phyloP scores from a whole-genome alignment of 2,329 filamentous ascomycete genomes.

The Aureobasidium namibiae region DNA sequence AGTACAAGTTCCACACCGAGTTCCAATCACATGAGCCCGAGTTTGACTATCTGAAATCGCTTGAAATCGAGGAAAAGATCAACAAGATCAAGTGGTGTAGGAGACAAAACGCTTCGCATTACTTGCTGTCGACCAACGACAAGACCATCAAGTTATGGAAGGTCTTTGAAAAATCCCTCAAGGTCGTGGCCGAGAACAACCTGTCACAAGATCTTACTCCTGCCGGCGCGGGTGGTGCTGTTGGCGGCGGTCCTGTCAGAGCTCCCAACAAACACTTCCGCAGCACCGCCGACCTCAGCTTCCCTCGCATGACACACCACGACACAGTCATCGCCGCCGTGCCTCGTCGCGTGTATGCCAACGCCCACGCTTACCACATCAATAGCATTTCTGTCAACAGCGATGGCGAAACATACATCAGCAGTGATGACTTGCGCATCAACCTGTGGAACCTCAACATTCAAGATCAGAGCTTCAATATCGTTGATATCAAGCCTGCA shows the following conservation, averaged over 20 bases:
- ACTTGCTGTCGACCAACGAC: slow-evolving; percentile 95
- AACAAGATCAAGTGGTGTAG: slow-evolving; percentile 99
- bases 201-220: slow-evolving; percentile 90
- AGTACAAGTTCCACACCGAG: slow-evolving; percentile 99
- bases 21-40: slow-evolving; percentile 99
- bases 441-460: slow-evolving; percentile 99
- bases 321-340: slow-evolving; percentile 97
- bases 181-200: slow-evolving; percentile 98
- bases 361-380: slow-evolving; percentile 98
- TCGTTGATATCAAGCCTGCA: slow-evolving; percentile 98
- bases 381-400: slow-evolving; percentile 99
- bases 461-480: slow-evolving; percentile 99
- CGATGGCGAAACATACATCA: slow-evolving; percentile 98
- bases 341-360: slow-evolving; percentile 91
- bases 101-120: slow-evolving; percentile 96
- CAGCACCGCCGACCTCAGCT: slow-evolving; percentile 73
- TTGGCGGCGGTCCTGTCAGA: slow-evolving; percentile 70
- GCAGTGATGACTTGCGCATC: slow-evolving; percentile 93
- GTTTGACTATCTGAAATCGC: slow-evolving; percentile 97
- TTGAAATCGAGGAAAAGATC: slow-evolving; percentile 99
- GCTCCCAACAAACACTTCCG: slow-evolving; percentile 69
- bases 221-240: slow-evolving; percentile 50
- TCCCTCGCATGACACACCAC: slow-evolving; percentile 93
- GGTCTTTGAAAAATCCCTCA: slow-evolving; percentile 98
- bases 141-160: slow-evolving; percentile 99